These are phyloP conservation scores for Talaromyces sp. DNA, from an alignment of 2,329 filamentous ascomycete species.

Conservation along the genomic window DNA sequence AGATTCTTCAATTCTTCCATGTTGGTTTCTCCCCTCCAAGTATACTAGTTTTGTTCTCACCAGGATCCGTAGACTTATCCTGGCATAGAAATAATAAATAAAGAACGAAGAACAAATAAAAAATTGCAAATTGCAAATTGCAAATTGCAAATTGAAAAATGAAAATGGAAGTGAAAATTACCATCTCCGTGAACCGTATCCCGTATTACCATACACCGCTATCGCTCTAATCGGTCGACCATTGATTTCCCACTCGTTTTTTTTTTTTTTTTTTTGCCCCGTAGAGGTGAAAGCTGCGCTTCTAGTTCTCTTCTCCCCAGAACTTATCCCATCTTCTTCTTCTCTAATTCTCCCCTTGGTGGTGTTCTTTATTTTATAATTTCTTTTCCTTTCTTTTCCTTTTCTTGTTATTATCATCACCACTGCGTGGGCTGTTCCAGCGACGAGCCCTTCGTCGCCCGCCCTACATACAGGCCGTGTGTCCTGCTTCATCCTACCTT, in stretches of 20 bases:
- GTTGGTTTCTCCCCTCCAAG: too few species aligned
- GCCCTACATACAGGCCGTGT: conserved; percentile 16
- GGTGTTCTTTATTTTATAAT: conserved; percentile 13
- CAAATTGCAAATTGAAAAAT: too few species aligned
- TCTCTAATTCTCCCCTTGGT: conserved; percentile 17
- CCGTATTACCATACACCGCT: conserved; percentile 1
- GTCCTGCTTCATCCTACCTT: conserved; percentile 20
- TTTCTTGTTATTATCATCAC: conserved; percentile 5
- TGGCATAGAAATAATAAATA: background rate
- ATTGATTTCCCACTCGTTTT: conserved; percentile 31
- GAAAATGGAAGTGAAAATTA: too few species aligned
- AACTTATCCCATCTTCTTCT: conserved; percentile 16
- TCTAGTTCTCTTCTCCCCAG: conserved; percentile 5
- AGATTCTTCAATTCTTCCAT: too few species aligned
- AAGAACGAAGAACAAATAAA: background rate
- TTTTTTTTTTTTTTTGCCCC: conserved; percentile 14
- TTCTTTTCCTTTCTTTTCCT: conserved; percentile 10
- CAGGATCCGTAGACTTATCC: too few species aligned
- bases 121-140: background rate
- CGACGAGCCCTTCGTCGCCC: conserved; percentile 18
- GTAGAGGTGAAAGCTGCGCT: background rate
- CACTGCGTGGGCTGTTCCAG: conserved; percentile 14
- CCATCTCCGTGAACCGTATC: too few species aligned
- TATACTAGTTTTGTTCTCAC: too few species aligned
- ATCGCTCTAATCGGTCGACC: conserved; percentile 8